Evolutionary conservation across 768 basidiomycete species (phyloP), one percentile per base, ranked within the genome.

Genomic region (Mycena galopus): DNA sequence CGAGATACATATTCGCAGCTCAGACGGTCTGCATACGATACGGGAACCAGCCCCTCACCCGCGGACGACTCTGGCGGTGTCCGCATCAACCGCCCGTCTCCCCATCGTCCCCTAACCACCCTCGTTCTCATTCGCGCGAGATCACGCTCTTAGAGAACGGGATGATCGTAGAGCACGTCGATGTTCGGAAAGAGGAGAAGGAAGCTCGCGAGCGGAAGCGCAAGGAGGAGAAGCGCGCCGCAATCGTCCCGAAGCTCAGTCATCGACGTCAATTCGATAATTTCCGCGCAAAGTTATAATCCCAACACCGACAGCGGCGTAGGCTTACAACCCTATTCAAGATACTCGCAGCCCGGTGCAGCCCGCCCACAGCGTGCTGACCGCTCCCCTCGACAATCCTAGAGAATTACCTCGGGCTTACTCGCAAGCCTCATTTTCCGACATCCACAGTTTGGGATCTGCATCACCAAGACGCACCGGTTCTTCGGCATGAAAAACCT

Each of bases 151-250:
- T 97, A 25, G 93, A 96, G 81, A 96, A 94, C 74, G 95, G 95
- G 4, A 91, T 96, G 87, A 94, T 96, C 63, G 92, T 96, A 10
- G 96, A 97, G 76, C 93, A 94, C 71, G 93, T 96, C 42, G 90
- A 96, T 80, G 89, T 96, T 23, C 89, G 91, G 35, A 91, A 86
- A 73, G 94, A 95, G 80, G 94, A 94, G 80, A 88, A 84, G 69
- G 94, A 94, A 74, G 93, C 91, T 42, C 88, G 89, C 53, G 92
- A 94, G 53, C 90, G 93, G 30, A 86, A 87, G 69, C 89, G 89
- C 70, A 91, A 86, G 76, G 92, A 94, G 72, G 94, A 93, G 75
- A 89, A 84, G 77, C 89, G 92, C 53, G 91, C 90, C 87, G 94
- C 75, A 95, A 95, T 87, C 89, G 1, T 94, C 94, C 39, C 88